Evolutionary conservation across 495 filamentous ascomycete species (phyloP).

Genomic region (Aspergillus funiculosus): DNA sequence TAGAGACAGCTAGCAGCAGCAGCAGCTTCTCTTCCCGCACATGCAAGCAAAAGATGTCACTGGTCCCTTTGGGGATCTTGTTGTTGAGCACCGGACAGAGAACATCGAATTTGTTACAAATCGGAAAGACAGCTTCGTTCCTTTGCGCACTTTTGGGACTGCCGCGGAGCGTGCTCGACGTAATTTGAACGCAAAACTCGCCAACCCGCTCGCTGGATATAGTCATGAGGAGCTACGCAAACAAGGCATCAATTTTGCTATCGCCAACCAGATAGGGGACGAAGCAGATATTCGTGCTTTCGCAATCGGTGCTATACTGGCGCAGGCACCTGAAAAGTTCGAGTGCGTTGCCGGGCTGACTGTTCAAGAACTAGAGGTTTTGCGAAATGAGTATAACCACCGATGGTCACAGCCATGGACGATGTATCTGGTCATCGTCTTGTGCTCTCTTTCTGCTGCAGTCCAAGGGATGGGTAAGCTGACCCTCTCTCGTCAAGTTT

Average conservation of each 20-base stretch:
- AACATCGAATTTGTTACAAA: conserved; percentile 15
- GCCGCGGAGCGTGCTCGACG: conserved; percentile 48
- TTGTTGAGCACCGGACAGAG: conserved; percentile 6
- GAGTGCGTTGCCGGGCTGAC: conserved; percentile 51
- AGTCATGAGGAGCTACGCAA: conserved; percentile 52
- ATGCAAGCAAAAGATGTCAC: conserved; percentile 17
- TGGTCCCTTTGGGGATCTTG: conserved; percentile 7
- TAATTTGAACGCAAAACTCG: conserved; percentile 55
- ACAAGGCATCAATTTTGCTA: conserved; percentile 61
- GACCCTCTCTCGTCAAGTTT: not conserved
- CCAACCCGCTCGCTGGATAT: conserved; percentile 65
- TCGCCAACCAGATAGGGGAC: conserved; percentile 56
- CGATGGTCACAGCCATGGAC: conserved; percentile 68
- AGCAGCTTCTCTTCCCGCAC: not conserved
- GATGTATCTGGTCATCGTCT: conserved; percentile 61
- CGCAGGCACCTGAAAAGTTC: conserved; percentile 51
- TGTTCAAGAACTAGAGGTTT: conserved; percentile 49
- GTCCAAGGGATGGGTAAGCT: conserved; percentile 66
- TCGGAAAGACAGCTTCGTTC: conserved; percentile 18
- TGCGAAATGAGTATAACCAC: conserved; percentile 58
- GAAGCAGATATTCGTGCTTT: conserved; percentile 61
- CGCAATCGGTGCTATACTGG: conserved; percentile 66
- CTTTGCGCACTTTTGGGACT: conserved; percentile 26
- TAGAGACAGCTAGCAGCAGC: not conserved
- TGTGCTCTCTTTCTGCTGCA: conserved; percentile 59